Evolutionary conservation across 805 yeast species (phyloP).

Genomic region (Saturnispora halmiae): DNA sequence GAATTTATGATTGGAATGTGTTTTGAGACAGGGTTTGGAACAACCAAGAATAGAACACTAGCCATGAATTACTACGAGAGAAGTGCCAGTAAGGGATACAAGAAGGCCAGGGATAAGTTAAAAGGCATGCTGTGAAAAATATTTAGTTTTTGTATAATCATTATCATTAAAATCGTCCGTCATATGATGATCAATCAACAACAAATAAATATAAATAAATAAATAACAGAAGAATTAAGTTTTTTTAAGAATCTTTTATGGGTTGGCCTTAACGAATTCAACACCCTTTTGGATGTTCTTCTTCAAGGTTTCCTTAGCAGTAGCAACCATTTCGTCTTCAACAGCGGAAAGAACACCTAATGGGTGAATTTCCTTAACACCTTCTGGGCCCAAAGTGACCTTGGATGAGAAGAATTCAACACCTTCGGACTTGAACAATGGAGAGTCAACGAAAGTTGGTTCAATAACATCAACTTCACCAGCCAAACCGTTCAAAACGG

Average conservation of each 20-base stretch:
- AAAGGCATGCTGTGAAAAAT: conserved; percentile 18
- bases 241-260: conserved; percentile 30
- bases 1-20: conserved; percentile 64
- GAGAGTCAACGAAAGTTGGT: conserved; percentile 59
- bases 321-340: conserved; percentile 76
- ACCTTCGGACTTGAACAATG: conserved; percentile 78
- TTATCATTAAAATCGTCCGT: background rate
- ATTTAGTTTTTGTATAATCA: background rate
- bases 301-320: conserved; percentile 82
- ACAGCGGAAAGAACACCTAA: conserved; percentile 64
- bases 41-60: conserved; percentile 32
- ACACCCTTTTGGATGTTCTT: conserved; percentile 92
- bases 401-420: conserved; percentile 93
- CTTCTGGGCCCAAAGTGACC: conserved; percentile 87
- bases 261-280: conserved; percentile 69
- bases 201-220: conserved; percentile 6
- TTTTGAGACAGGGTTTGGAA: conserved; percentile 57
- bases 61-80: conserved; percentile 44
- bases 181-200: background rate
- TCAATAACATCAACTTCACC: conserved; percentile 41
- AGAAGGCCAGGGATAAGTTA: conserved; percentile 40
- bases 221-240: conserved; percentile 4
- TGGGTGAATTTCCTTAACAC: conserved; percentile 74
- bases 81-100: conserved; percentile 57
- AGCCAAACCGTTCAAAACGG: conserved; percentile 48